phyloP scores from a whole-genome alignment of 1,139 yeast species.

The Yamadazyma oceani region DNA sequence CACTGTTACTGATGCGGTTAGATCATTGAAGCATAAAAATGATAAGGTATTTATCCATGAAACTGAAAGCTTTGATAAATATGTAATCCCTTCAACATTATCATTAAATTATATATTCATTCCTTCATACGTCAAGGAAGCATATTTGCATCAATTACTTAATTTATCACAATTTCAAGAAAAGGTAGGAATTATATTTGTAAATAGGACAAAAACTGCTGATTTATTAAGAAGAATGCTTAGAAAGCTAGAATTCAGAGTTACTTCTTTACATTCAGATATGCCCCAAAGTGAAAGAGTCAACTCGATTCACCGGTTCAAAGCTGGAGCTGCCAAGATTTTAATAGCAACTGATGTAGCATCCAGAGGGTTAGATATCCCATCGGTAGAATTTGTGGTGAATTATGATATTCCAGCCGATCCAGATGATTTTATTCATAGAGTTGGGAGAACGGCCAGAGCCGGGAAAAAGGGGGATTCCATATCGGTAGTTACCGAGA shows the following conservation, averaged over 20 bases:
- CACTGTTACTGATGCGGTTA: constrained; percentile 90
- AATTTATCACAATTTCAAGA: constrained; percentile 61
- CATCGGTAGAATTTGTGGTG: constrained; percentile 82
- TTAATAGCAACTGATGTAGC: constrained; percentile 96
- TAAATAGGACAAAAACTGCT: constrained; percentile 86
- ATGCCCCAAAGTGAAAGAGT: constrained; percentile 93
- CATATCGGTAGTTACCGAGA: constrained; percentile 74
- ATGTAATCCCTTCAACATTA: constrained; percentile 79
- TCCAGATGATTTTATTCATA: constrained; percentile 93
- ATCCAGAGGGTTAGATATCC: constrained; percentile 95
- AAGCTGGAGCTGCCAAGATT: constrained; percentile 92
- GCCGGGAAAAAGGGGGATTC: constrained; percentile 75
- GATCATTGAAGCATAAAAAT: constrained; percentile 73
- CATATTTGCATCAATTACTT: constrained; percentile 72
- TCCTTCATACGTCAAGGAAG: constrained; percentile 89
- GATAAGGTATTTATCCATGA: constrained; percentile 74
- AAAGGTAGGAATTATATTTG: constrained; percentile 80
- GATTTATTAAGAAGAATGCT: constrained; percentile 79
- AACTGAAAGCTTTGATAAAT: constrained; percentile 66
- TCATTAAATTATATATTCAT: constrained; percentile 53
- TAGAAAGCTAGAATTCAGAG: constrained; percentile 70
- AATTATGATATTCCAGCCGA: constrained; percentile 95
- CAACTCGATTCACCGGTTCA: constrained; percentile 84
- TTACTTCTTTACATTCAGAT: constrained; percentile 89
- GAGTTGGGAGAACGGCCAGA: constrained; percentile 99